Percentiles rank a stretch among this genome's conserved stretches.
phyloP scores from a whole-genome alignment of 305 asterid species.

The Nicotiana rustica region DNA sequence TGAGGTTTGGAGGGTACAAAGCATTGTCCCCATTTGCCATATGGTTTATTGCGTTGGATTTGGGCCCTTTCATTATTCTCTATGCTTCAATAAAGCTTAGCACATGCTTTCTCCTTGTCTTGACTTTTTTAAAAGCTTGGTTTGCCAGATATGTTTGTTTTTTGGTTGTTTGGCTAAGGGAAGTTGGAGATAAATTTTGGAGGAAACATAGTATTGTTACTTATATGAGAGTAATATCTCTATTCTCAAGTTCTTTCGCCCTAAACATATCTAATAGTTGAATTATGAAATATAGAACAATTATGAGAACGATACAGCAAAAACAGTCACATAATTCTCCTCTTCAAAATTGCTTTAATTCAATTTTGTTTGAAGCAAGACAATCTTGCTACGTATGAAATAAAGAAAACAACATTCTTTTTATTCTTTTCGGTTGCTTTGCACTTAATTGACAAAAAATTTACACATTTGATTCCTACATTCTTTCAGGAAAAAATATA shows the following conservation, averaged over 20 bases:
- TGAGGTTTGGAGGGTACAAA: constrained; percentile 9
- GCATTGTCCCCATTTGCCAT: not conserved
- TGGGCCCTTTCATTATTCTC: constrained; percentile 23
- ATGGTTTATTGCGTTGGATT: not conserved
- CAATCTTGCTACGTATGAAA: not conserved
- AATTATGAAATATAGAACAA: not conserved
- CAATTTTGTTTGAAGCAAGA: not conserved
- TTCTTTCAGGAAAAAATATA: too few species aligned
- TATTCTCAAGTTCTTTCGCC: not conserved
- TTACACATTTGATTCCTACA: too few species aligned
- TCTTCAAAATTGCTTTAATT: not conserved
- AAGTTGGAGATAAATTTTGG: not conserved
- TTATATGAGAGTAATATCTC: not conserved
- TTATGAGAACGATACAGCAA: not conserved
- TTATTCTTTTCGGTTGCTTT: too few species aligned
- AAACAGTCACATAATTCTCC: not conserved
- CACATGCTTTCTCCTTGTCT: constrained; percentile 32
- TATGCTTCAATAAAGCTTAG: constrained; percentile 33
- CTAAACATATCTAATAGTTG: not conserved
- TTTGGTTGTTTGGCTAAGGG: not conserved
- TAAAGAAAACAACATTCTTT: too few species aligned
- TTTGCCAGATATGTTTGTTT: constrained; percentile 10
- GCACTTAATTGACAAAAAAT: too few species aligned
- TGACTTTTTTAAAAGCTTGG: not conserved
- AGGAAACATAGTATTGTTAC: not conserved